These are phyloP conservation scores for Fusarium acutatum DNA, from an alignment of 2,329 filamentous ascomycete genomes.

Conservation along the genomic window DNA sequence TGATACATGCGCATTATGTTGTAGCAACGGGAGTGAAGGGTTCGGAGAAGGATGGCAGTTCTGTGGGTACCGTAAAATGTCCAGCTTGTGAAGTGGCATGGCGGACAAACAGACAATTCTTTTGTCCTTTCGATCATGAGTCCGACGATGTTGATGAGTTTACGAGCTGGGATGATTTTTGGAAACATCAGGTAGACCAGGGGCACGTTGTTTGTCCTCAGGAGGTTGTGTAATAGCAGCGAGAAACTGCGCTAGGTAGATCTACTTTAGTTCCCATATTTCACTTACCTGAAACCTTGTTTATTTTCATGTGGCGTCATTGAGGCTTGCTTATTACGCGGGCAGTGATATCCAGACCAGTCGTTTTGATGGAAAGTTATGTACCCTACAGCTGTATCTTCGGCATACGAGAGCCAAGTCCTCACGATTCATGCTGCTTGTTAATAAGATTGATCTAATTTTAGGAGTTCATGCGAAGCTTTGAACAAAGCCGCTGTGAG, in stretches of 20 bases:
- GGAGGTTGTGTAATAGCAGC: accelerated
- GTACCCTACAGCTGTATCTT: accelerated
- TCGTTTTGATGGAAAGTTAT: accelerated
- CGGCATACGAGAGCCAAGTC: accelerated
- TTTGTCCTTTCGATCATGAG: background rate
- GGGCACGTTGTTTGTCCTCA: accelerated
- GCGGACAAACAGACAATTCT: accelerated
- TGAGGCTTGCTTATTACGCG: accelerated
- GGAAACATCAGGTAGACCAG: accelerated
- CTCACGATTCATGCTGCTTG: accelerated
- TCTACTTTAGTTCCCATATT: accelerated
- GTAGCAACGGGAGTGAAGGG: background rate
- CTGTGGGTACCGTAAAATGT: accelerated
- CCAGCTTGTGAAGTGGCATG: background rate
- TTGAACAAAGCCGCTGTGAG: accelerated
- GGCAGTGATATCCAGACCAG: accelerated
- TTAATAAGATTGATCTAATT: accelerated
- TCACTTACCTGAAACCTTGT: accelerated
- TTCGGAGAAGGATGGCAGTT: accelerated
- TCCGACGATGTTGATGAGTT: background rate
- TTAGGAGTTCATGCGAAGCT: accelerated
- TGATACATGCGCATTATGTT: background rate
- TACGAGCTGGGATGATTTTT: accelerated
- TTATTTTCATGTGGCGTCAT: accelerated
- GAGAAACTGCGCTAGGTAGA: accelerated